phyloP scores from a whole-genome alignment of 2,329 filamentous ascomycete genomes.

The Colletotrichum trifolii region DNA sequence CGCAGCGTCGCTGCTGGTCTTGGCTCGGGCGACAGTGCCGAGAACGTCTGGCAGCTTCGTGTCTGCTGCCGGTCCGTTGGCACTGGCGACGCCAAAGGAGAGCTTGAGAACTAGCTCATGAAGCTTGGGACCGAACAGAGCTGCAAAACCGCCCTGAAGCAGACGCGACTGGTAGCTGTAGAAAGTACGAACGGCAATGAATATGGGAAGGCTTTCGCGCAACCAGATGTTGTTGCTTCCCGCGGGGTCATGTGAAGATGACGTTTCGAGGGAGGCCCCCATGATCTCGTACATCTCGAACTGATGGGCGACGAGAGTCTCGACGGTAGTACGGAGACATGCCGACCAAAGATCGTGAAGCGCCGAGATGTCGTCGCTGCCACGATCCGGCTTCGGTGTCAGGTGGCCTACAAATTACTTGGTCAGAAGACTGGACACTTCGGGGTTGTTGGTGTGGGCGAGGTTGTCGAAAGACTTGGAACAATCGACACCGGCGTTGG shows the following conservation, averaged over 20 bases:
- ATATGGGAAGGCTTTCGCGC: constrained; percentile 58
- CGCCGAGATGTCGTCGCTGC: constrained; percentile 53
- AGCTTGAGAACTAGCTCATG: constrained; percentile 66
- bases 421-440: constrained; percentile 62
- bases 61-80: constrained; percentile 45
- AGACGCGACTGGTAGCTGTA: constrained; percentile 64
- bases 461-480: constrained; percentile 64
- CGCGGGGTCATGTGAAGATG: constrained; percentile 21
- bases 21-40: constrained; percentile 53
- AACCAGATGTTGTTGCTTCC: constrained; percentile 54
- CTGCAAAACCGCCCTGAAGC: constrained; percentile 61
- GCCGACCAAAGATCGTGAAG: constrained; percentile 63
- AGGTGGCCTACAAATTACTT: constrained; percentile 66
- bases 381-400: constrained; percentile 61
- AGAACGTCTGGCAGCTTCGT: constrained; percentile 58
- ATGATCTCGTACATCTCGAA: constrained; percentile 65
- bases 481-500: constrained; percentile 66
- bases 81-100: constrained; percentile 60
- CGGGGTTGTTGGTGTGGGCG: constrained; percentile 65
- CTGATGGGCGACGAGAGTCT: constrained; percentile 63
- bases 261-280: constrained; percentile 45
- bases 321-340: constrained; percentile 60
- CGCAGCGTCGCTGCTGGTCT: constrained; percentile 57
- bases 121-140: constrained; percentile 61
- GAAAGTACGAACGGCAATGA: constrained; percentile 61